Conservation (phyloP, 306 rosid genomes). For the Hippophae rhamnoides region DNA sequence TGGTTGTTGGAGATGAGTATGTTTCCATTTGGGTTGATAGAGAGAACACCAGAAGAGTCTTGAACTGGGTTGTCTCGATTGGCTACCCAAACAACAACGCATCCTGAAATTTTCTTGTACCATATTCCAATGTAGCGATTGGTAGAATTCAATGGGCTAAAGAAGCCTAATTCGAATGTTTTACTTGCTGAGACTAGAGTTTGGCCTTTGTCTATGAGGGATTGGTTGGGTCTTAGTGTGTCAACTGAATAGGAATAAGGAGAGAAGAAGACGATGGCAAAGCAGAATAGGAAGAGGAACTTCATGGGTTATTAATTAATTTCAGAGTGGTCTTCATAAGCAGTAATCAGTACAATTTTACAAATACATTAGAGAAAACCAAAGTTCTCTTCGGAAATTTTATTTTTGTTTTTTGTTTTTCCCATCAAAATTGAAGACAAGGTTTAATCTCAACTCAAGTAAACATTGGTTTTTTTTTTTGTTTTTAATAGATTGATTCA, state of each 20-base stretch:
- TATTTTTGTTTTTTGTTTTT: too few species aligned
- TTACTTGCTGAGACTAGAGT: conserved; percentile 13
- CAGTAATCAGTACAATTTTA: too few species aligned
- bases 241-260: not conserved
- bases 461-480: too few species aligned
- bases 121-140: conserved; percentile 20
- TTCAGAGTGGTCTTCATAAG: too few species aligned
- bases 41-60: conserved; percentile 1
- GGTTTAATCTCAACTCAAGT: too few species aligned
- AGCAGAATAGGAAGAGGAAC: conserved; percentile 5
- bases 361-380: too few species aligned
- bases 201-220: conserved; percentile 13
- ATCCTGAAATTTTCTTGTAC: conserved; percentile 4
- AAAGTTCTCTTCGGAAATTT: too few species aligned
- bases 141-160: conserved; percentile 8
- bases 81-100: conserved; percentile 17
- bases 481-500: too few species aligned
- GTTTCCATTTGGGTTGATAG: conserved; percentile 8
- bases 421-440: too few species aligned
- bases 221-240: conserved; percentile 7
- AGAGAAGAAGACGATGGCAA: not conserved
- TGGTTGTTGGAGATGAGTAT: not conserved
- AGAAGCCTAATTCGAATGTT: conserved; percentile 20
- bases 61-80: conserved; percentile 8
- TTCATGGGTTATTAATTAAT: conserved; percentile 4